Conservation (phyloP, 139 green algal genomes). For the Chlorella sp. region DNA sequence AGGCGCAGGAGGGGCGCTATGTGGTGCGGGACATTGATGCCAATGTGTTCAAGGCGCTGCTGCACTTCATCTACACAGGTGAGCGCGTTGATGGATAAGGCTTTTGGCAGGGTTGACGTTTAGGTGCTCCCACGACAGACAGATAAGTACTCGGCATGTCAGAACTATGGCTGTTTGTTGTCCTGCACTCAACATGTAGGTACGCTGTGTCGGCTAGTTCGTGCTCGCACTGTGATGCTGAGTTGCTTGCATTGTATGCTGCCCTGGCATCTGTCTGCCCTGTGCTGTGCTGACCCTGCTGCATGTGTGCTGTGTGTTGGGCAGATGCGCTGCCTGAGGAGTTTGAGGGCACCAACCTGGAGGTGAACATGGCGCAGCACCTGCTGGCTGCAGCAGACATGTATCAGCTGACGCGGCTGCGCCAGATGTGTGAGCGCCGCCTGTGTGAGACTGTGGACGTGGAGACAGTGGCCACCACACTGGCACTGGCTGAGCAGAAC, state of each 20-base stretch:
- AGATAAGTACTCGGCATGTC: no score
- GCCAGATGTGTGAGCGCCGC: slow-evolving; percentile 84
- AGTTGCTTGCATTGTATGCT: no score
- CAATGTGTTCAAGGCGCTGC: slow-evolving; percentile 75
- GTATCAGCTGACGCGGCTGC: slow-evolving; percentile 82
- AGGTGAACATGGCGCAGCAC: slow-evolving; percentile 90
- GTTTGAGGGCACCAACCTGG: slow-evolving; percentile 48
- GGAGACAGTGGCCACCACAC: slow-evolving; percentile 90
- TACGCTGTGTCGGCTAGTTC: no score
- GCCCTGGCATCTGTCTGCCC: no score
- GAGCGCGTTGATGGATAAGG: no score
- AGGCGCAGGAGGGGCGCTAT: slow-evolving; percentile 53
- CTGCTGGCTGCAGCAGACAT: slow-evolving; percentile 91
- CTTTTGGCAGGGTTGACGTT: no score
- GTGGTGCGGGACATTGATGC: slow-evolving; percentile 57
- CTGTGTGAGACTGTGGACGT: slow-evolving; percentile 90
- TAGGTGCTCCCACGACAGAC: no score
- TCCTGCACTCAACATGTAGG: no score
- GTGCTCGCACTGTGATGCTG: no score
- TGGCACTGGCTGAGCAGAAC: slow-evolving; percentile 94
- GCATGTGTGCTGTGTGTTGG: no score
- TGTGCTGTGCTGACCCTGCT: no score
- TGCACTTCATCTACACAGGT: slow-evolving; percentile 94
- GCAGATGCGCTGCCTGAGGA: slow-evolving; percentile 74
- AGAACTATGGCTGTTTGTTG: no score